Base-by-base conservation (phyloP, 768 basidiomycete species). In the Suillus hirtellus region DNA sequence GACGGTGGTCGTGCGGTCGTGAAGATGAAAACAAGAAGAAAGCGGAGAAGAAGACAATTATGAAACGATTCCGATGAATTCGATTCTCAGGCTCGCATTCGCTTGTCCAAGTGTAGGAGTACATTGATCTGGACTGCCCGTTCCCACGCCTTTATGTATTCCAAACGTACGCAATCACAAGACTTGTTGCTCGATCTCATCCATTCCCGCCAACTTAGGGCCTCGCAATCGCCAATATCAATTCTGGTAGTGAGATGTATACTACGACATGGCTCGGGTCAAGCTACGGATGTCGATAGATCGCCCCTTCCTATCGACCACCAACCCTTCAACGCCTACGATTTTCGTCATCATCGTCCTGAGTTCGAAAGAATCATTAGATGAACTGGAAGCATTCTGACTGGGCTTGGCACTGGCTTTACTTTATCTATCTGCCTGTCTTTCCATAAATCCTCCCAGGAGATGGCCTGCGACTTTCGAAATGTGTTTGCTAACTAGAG, bases 1-100 rank as follows among this genome's bases (percentile, higher is more conserved):
- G 64, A 63, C 69, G 42, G 63, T 63, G 63, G 63, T 74, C 64
- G 65, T 62, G 65, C 54, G 64, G 71, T 76, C 73, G 73, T 74
- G 49, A 74, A 67, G 63, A 59, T 64, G 50, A 37, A 64, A 56
- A 67, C 43, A 58, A 53, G 47, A 61, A 66, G 59, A 63, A 34
- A 55, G 67, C 37, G 54, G 60, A 58, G 54, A 31, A 62, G 62
- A 44, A 60, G 60, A 60, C 60, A 66, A 58, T 59, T 49, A 56
- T 42, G 59, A 61, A 72, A 59, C 66, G 62, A 65, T 61, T 60
- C 61, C 50, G n/a, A 37, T 44, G 59, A 61, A 56, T 58, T 58
- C 56, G 64, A 65, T 65, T 65, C 64, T 65, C 64, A 65, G 64
- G 64, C 64, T 64, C 56, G 42, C 38, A 40, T 50, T 64, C 42